phyloP scores from a whole-genome alignment of 1,139 yeast species.

The Suhomyces panamericanus region DNA sequence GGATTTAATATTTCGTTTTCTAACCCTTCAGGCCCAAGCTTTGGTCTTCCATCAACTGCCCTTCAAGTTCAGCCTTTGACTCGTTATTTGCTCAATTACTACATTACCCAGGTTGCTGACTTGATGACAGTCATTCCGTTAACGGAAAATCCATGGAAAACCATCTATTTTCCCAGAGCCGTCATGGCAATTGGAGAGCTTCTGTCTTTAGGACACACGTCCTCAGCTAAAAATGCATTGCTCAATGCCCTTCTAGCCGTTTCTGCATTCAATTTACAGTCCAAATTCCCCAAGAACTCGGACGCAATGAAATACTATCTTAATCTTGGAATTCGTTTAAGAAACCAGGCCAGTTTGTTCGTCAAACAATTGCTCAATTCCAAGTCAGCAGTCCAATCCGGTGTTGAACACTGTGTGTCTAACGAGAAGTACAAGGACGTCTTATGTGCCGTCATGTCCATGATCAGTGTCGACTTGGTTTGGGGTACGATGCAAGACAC shows the following conservation, averaged over 20 bases:
- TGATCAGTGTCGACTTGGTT: constrained; percentile 86
- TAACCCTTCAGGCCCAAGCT: constrained; percentile 22
- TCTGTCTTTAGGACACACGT: constrained; percentile 70
- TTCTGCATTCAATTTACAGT: constrained; percentile 76
- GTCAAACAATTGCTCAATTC: constrained; percentile 50
- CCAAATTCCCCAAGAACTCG: constrained; percentile 61
- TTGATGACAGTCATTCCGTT: constrained; percentile 85
- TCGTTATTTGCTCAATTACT: constrained; percentile 68
- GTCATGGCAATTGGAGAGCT: constrained; percentile 79
- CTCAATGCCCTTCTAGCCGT: constrained; percentile 81
- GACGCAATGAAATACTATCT: constrained; percentile 69
- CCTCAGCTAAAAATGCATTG: constrained; percentile 75
- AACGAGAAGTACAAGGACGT: constrained; percentile 82
- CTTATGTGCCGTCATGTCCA: constrained; percentile 76
- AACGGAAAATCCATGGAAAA: constrained; percentile 85
- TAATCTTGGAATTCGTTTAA: constrained; percentile 68
- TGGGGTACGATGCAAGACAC: constrained; percentile 94
- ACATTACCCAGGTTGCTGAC: constrained; percentile 79
- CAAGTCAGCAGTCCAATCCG: constrained; percentile 34
- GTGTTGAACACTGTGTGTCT: constrained; percentile 53
- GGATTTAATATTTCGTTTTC: constrained; percentile 41
- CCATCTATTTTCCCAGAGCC: constrained; percentile 81
- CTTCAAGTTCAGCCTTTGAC: constrained; percentile 66
- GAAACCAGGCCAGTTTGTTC: constrained; percentile 73
- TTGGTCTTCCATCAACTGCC: constrained; percentile 60